These are phyloP conservation scores for Solanum gandarillasii DNA, from an alignment of 257 asterid species.

Conservation along the genomic window DNA sequence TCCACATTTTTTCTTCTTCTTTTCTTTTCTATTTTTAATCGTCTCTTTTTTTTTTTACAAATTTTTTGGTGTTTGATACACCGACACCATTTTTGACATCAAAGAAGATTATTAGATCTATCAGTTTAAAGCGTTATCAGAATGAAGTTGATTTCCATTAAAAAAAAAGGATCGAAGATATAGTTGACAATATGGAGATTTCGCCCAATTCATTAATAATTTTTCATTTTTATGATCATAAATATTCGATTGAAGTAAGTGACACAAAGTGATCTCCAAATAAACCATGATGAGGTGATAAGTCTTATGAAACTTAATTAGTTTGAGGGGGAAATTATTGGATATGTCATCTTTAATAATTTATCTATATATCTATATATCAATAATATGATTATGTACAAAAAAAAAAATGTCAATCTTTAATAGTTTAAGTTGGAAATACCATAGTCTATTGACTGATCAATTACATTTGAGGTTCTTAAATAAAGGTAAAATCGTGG, in stretches of 20 bases:
- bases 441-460: background rate
- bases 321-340: background rate
- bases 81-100: too few relatives aligned
- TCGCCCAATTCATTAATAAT: too few relatives aligned
- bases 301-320: background rate
- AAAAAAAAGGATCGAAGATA: too few relatives aligned
- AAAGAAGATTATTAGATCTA: too few relatives aligned
- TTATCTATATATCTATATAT: background rate
- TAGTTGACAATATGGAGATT: too few relatives aligned
- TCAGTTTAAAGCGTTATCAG: too few relatives aligned
- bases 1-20: too few relatives aligned
- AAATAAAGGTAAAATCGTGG: background rate
- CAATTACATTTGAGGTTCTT: background rate
- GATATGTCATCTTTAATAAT: background rate
- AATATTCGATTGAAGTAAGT: background rate
- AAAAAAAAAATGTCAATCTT: background rate
- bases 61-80: too few relatives aligned
- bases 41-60: too few relatives aligned
- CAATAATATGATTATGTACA: background rate
- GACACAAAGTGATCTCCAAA: background rate
- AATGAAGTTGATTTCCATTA: too few relatives aligned
- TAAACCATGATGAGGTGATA: background rate
- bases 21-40: too few relatives aligned
- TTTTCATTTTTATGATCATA: background rate
- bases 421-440: background rate